A percentile compares a stretch with the other conserved stretches of the same genome.
Conservation (phyloP, 1,284 basidiomycete genomes). For the Irpex rosettiformis region DNA sequence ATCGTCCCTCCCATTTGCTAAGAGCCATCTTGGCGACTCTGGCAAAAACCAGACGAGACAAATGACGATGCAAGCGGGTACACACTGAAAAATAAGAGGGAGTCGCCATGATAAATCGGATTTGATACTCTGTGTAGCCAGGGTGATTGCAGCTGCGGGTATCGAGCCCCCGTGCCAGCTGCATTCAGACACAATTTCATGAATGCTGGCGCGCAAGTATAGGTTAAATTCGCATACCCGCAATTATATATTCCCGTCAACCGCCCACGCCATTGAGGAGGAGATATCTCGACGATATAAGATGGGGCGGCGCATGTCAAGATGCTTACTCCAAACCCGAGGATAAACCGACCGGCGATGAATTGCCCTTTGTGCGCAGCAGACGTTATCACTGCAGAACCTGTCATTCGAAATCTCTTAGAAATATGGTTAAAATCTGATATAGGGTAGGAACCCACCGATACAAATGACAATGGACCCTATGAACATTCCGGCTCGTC, state of each 20-base stretch:
- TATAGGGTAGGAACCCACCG: neutral
- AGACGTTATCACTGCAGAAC: neutral
- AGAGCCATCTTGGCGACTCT: constrained; percentile 24
- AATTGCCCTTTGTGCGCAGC: neutral
- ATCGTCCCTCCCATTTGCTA: constrained; percentile 21
- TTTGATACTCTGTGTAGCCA: constrained; percentile 12
- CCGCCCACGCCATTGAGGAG: constrained; percentile 15
- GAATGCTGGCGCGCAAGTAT: too few species aligned
- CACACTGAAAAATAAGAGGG: constrained; percentile 11
- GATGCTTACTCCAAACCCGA: constrained; percentile 15
- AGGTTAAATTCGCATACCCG: neutral
- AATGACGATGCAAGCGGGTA: constrained; percentile 15
- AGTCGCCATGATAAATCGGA: constrained; percentile 16
- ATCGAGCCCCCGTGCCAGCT: constrained; percentile 9
- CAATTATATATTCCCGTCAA: constrained; percentile 14
- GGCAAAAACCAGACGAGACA: constrained; percentile 20
- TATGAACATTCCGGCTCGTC: neutral
- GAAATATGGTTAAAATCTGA: neutral
- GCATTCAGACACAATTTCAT: neutral
- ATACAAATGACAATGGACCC: neutral
- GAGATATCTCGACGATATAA: constrained; percentile 13
- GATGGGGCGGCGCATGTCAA: constrained; percentile 14
- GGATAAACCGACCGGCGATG: constrained; percentile 13
- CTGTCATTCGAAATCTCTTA: neutral
- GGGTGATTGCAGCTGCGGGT: constrained; percentile 14